phyloP scores from a whole-genome alignment of 1,139 yeast genomes.

The Magnusiomyces magnusii region DNA sequence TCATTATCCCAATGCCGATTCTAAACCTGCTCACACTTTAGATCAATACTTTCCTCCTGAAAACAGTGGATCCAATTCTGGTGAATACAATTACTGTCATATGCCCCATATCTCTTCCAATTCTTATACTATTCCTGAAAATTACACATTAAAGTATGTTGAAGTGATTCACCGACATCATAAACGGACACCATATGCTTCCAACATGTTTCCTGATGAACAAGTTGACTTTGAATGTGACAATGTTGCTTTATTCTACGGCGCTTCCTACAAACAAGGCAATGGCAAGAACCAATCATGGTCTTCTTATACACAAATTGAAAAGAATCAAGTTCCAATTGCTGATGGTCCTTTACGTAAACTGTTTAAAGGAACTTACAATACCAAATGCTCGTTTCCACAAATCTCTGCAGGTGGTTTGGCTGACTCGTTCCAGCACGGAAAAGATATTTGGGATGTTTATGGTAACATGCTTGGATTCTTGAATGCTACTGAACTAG shows the following conservation, averaged over 20 bases:
- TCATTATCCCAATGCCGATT: too few relatives aligned
- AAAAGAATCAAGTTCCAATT: constrained; percentile 26
- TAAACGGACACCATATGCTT: constrained; percentile 35
- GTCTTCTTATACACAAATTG: constrained; percentile 18
- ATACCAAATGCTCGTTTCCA: constrained; percentile 35
- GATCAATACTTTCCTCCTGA: background rate
- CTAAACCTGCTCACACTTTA: background rate
- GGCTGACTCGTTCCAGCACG: constrained; percentile 34
- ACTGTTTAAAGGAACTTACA: constrained; percentile 19
- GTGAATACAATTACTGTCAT: constrained; percentile 35
- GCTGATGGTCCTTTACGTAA: constrained; percentile 16
- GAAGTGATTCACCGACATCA: constrained; percentile 39
- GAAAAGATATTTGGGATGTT: constrained; percentile 32
- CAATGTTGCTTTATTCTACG: constrained; percentile 27
- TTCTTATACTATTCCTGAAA: constrained; percentile 23
- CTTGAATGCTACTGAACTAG: constrained; percentile 28
- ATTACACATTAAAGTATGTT: constrained; percentile 32
- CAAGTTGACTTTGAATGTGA: constrained; percentile 25
- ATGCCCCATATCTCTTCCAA: constrained; percentile 35
- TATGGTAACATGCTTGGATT: constrained; percentile 31
- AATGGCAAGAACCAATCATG: constrained; percentile 8
- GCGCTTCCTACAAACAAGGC: constrained; percentile 15
- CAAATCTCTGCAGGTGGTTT: constrained; percentile 37
- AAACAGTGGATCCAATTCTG: background rate
- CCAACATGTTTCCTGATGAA: constrained; percentile 32